Base-by-base conservation (phyloP, 1,139 yeast genomes). In the Geotrichum macrosporum region DNA sequence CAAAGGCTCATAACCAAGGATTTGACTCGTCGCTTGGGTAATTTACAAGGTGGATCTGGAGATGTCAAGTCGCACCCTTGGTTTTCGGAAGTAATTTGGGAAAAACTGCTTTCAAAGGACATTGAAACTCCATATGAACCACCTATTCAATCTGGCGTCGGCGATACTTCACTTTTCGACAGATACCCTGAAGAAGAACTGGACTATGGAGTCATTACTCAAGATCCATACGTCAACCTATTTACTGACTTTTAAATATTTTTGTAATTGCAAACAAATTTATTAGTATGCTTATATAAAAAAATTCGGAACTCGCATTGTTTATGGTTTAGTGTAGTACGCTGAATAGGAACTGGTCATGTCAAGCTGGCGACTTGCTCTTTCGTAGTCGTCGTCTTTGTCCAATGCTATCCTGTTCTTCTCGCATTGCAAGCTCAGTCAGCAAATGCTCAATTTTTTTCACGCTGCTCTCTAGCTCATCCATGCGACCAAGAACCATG, bases 101-200 rank as follows among this genome's bases (percentile, higher is more conserved):
- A 89, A 55, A 81, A 89, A 61, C 76, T 89, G 50, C 72, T 88
- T 46, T 75, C 85, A 46, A 79, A 92, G 63, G 94, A 86, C 60
- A 92, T 92, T 52, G 98, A 92, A 64, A 92, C 97, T 4, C 98
- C 98, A 2, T 92, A 92, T 64, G 97, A 92, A 68, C 98, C 98
- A 24, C 97, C 97, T n/a, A 86, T 92, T 57, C 87, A 89, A 47
- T 80, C 92, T 21, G 96, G 96, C 20, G 95, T 88, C 31, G 97
- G 97, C 52, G 98, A 92, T 64, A 81, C 96, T 2, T 84, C 95
- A 10, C 83, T 86, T 64, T 92, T 87, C 64, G 97, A 92, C 65
- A 76, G 88, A 56, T 92, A 92, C 60, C 96, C 96, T 0, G 98
- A 92, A 65, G 97, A 87, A 58, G 86, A 85, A 55, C 74, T 81